phyloP scores from a whole-genome alignment of 169 alveolate genomes.

The Plasmodium vinckei region DNA sequence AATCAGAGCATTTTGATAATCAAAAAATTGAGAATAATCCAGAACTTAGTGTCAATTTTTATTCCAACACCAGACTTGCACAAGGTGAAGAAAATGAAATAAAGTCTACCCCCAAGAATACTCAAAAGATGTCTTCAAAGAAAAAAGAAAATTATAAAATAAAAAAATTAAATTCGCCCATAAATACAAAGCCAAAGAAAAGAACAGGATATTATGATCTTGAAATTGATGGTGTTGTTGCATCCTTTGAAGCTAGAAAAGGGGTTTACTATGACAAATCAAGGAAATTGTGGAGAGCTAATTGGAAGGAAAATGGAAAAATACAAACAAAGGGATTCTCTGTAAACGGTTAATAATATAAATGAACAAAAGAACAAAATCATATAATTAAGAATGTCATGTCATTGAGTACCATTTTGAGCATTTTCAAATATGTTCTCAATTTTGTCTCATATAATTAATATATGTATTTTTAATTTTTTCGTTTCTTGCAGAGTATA shows the following conservation, averaged over 20 bases:
- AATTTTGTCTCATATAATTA: background rate
- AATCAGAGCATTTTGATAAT: background rate
- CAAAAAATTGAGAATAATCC: background rate
- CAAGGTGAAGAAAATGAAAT: background rate
- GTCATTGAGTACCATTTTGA: background rate
- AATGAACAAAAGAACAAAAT: background rate
- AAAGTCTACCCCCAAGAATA: slow-evolving; percentile 1
- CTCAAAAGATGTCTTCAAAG: slow-evolving; percentile 5
- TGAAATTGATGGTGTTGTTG: slow-evolving; percentile 72
- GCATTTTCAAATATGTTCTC: too few relatives aligned
- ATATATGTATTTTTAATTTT: background rate
- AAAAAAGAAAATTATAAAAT: slow-evolving; percentile 22
- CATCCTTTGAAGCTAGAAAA: slow-evolving; percentile 71
- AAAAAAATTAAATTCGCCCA: slow-evolving; percentile 23
- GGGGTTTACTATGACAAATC: slow-evolving; percentile 76
- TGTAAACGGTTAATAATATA: slow-evolving; percentile 62
- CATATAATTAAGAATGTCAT: background rate
- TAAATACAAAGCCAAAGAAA: slow-evolving; percentile 34
- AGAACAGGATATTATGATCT: slow-evolving; percentile 69
- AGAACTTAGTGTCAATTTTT: background rate
- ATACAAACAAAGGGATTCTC: slow-evolving; percentile 74
- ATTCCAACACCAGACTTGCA: background rate
- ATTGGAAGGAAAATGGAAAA: slow-evolving; percentile 76
- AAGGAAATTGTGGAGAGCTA: slow-evolving; percentile 74
- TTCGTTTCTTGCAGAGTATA: slow-evolving; percentile 37